Evolutionary conservation across 139 green algal genomes (phyloP), one percentile per base, ranked within the genome.

Genomic region (Parachlorella kessleri): DNA sequence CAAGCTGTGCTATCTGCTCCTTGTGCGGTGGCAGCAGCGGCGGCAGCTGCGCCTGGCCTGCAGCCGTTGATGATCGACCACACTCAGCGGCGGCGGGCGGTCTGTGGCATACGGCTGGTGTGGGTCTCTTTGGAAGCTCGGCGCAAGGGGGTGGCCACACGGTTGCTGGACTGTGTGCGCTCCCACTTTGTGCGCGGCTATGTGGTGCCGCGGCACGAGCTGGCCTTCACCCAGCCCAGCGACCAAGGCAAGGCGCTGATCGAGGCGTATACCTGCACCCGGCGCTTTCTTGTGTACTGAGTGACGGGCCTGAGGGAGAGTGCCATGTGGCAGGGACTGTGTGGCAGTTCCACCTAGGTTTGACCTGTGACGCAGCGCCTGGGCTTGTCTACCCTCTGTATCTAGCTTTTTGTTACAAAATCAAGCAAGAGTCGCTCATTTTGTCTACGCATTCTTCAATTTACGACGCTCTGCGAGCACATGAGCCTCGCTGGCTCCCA

Each of bases 171-270:
- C 63, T 74, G 37, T 40, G 75, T 59, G 72, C 80, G 87, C 55
- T 64, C 38, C 54, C 77, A 85, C 24, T 70, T 80, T n/a, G 68
- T 88, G n/a, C 24, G 53, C 4, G 85, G 85, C 32, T 87, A 85
- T 39, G 69, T 91, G 32, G 53, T 85, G 72, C 79, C 76, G 0
- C 72, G 75, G 0, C 37, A 72, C 24, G 68, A 84, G 63, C 69
- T 90, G 35, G 87, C 84, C 0, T 91, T 90, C 76, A 83, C 81
- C 55, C 73, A 79, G 75, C 75, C 75, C 64, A 80, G 55, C 23
- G 75, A 80, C 10, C 55, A 55, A 3, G 75, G 75, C 9, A 40
- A 40, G 23, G 75, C 40, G 3, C 53, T 80, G 35, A 73, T 73
- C 1, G 64, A 73, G 40, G 41, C 48, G 8, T 80, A 80, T 40